Evolutionary conservation across 352 stramenopile species (phyloP), one percentile per base, ranked within the genome.

Genomic region (Phytophthora pini): DNA sequence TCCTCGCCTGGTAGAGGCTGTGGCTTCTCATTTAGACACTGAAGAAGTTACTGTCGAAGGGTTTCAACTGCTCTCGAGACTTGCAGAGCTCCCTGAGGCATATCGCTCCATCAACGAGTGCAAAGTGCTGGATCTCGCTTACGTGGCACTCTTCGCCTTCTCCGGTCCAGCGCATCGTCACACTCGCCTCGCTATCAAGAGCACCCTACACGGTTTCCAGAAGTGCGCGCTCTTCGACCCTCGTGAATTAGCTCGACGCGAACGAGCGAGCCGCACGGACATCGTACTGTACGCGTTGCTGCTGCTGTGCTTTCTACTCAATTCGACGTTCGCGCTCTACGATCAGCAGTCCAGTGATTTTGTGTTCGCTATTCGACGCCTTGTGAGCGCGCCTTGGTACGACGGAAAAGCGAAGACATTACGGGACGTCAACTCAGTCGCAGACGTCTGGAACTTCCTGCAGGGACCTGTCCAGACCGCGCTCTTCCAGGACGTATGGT

Each of bases 41-140:
- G 84, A 92, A 43, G 84, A 93, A 47, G 84, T 93, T 44, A 80
- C 76, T 0, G 77, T 93, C 6, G 84, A 93, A 62, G 82, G 84
- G 1, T 90, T 93, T 39, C 84, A 89, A 43, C 61, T 93, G 10
- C 77, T 93, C 4, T 61, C 80, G 32, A 73, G 78, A 4, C 56
- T 93, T 2, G 84, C 82, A 0, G 49, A 54, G 8, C 54, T 88
- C 3, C 74, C 65, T 1, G 73, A 90, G 13, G 74, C 78, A 0
- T 88, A 79, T 43, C 62, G 63, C 11, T 67, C 76, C 27, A 73
- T 91, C 32, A 91, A 93, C 51, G 65, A 80, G 11, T 79, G 70
- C 52, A 88, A 88, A 29, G 82, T 90, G 40, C 60, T 92, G 50
- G 84, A 93, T 61, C 71, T 93, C 3, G 82, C 81, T 52, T 89